Evolutionary conservation across 371 early-diverging fungal genomes (phyloP), one percentile per base, ranked within the genome.

Genomic region (Coemansia sp.): DNA sequence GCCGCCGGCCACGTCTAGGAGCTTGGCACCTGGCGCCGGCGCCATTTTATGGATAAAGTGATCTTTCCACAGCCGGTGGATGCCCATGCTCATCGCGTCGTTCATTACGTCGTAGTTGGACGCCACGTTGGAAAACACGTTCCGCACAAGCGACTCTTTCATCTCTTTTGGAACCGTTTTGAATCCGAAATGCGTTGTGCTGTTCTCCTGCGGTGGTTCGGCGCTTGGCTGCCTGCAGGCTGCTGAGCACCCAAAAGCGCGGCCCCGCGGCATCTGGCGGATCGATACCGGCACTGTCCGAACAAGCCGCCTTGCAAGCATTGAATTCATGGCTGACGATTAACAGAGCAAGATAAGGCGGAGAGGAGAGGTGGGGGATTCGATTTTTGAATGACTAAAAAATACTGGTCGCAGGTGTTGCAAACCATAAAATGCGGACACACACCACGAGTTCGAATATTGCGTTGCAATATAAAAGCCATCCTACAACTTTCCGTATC

Each of bases 1-100:
- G 48, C 98, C 98, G 26, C 98, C 98, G 42, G 98, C 98, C 35
- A 98, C 98, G 78, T 98, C 98, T 36, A 98, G 78, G 8, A 98
- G 83, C 59, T 85, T 88, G 36, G 94, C 94, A 9, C 87, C 87
- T 4, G 88, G 90, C 5, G 86, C 83, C 7, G 98, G 96, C 4
- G 92, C 88, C 83, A 97, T 84, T 8, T 79, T 82, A 32, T 87
- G 84, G 64, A 96, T 90, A 65, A 93, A 91, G 67, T 92, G 87
- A 70, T 93, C 93, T 72, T 97, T 97, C 98, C 98, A 97, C 40
- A 94, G 76, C 57, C 97, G 86, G 73, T 97, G 97, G 32, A 97
- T 79, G 36, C 98, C 98, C 30, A 86, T 80, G 74, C 90, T 90
- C 98, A 97, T 97, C 13, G 90, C 88, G 60, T 97, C 98, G 81